Conservation (phyloP, 2,329 filamentous ascomycete genomes). For the Xylariaceae sp. region DNA sequence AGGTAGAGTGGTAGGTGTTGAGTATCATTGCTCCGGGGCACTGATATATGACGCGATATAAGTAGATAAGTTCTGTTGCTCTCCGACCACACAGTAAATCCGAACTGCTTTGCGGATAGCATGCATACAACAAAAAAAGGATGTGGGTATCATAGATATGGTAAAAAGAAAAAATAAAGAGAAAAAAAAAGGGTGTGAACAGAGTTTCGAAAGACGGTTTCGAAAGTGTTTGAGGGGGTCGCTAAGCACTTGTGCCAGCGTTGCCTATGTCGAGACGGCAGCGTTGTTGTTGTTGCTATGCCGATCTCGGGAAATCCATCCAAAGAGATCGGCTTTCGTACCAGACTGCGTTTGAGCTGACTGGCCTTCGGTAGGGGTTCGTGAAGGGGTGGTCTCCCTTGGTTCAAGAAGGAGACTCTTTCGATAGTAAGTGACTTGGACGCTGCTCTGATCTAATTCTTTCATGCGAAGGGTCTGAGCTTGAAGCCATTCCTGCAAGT, state of each 20-base stretch:
- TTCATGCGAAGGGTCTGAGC: constrained; percentile 74
- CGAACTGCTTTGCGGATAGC: constrained; percentile 27
- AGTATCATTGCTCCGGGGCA: constrained; percentile 18
- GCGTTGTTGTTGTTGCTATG: constrained; percentile 24
- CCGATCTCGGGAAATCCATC: constrained; percentile 48
- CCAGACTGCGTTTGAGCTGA: constrained; percentile 24
- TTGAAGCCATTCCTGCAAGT: constrained; percentile 91
- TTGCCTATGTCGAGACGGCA: constrained; percentile 23
- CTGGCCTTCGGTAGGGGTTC: constrained; percentile 32
- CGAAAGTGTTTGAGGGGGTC: neutral
- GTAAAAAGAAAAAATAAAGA: constrained; percentile 22
- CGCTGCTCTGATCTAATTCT: constrained; percentile 49
- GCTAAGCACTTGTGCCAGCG: neutral
- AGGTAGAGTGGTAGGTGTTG: constrained; percentile 1
- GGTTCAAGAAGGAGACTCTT: constrained; percentile 83
- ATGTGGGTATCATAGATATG: constrained; percentile 32
- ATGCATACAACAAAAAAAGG: constrained; percentile 25
- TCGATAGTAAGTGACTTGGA: constrained; percentile 65
- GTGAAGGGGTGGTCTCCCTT: constrained; percentile 43
- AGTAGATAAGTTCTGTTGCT: constrained; percentile 22
- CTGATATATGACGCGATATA: constrained; percentile 25
- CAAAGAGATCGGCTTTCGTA: constrained; percentile 41
- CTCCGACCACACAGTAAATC: constrained; percentile 21
- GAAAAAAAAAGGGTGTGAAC: constrained; percentile 14
- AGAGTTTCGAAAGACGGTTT: constrained; percentile 7